Evolutionary conservation across 371 early-diverging fungal species (phyloP).

Genomic region (Enterospora canceri): DNA sequence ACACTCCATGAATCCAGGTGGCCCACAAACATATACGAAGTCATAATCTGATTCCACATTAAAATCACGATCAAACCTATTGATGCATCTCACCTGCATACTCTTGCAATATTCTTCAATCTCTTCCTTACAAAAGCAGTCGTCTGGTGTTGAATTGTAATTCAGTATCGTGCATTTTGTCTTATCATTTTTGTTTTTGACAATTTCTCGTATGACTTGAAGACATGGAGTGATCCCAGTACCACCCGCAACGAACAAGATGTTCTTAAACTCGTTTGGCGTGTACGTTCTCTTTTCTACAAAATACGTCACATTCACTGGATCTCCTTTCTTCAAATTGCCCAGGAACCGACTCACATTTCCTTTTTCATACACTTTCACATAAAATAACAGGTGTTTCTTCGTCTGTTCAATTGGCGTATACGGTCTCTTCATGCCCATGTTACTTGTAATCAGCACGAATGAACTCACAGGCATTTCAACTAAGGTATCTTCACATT

Average conservation of each 20-base stretch:
- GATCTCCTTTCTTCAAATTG: slow-evolving; percentile 8
- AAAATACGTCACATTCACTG: background rate
- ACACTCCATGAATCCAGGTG: slow-evolving; percentile 61
- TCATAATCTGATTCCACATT: slow-evolving; percentile 14
- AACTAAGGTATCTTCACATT: background rate
- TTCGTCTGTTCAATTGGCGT: slow-evolving; percentile 8
- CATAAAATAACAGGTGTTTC: background rate
- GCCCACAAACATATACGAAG: slow-evolving; percentile 71
- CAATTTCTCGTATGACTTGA: too few species aligned
- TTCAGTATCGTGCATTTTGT: slow-evolving; percentile 72
- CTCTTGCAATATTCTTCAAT: slow-evolving; percentile 66
- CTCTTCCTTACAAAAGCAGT: too few species aligned
- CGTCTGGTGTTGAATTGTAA: slow-evolving; percentile 68
- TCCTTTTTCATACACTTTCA: slow-evolving; percentile 32
- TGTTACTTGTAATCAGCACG: background rate
- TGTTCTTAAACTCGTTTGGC: slow-evolving; percentile 51
- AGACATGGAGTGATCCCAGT: slow-evolving; percentile 81
- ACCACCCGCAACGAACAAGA: slow-evolving; percentile 85
- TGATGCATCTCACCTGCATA: slow-evolving; percentile 62
- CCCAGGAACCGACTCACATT: slow-evolving; percentile 7
- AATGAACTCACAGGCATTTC: background rate
- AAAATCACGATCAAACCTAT: background rate
- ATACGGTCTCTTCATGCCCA: slow-evolving; percentile 7
- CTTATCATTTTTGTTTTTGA: slow-evolving; percentile 59
- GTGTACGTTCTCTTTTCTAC: slow-evolving; percentile 8